phyloP scores from a whole-genome alignment of 345 rosid genomes.

The Durio zibethinus region DNA sequence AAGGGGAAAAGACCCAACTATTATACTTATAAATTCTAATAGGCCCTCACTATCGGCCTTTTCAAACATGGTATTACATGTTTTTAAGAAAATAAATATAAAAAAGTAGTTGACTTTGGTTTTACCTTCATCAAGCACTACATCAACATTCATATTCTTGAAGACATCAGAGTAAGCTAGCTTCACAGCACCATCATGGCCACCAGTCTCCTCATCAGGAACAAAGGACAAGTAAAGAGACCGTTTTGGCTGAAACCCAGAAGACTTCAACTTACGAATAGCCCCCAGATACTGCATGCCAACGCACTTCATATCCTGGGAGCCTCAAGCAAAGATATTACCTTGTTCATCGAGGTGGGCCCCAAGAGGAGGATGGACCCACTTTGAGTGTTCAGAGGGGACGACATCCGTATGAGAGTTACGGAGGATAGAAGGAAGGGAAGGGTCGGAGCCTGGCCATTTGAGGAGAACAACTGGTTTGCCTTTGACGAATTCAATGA shows the following conservation, averaged over 20 bases:
- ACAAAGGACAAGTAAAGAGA: constrained; percentile 71
- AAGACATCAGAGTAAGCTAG: constrained; percentile 58
- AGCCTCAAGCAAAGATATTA: constrained; percentile 77
- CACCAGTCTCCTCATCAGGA: constrained; percentile 96
- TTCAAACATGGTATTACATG: not conserved
- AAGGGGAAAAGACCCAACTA: not conserved
- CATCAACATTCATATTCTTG: constrained; percentile 60
- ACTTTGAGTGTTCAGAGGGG: constrained; percentile 72
- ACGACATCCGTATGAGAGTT: constrained; percentile 97
- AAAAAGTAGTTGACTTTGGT: not conserved
- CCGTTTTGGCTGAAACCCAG: constrained; percentile 63
- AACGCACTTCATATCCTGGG: constrained; percentile 99
- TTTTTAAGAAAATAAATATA: not conserved
- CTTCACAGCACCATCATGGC: constrained; percentile 82
- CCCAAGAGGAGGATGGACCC: constrained; percentile 68
- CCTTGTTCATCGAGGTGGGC: constrained; percentile 78
- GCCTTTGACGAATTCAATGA: constrained; percentile 53
- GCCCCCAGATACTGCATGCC: constrained; percentile 96
- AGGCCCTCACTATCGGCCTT: not conserved
- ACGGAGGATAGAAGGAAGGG: constrained; percentile 72
- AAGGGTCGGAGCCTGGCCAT: constrained; percentile 65
- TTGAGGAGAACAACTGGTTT: constrained; percentile 77
- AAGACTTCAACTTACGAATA: constrained; percentile 54
- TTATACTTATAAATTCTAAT: not conserved
- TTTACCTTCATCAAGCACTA: constrained; percentile 90